Conservation (phyloP, 2,329 filamentous ascomycete genomes). For the Trichoderma koningii region DNA sequence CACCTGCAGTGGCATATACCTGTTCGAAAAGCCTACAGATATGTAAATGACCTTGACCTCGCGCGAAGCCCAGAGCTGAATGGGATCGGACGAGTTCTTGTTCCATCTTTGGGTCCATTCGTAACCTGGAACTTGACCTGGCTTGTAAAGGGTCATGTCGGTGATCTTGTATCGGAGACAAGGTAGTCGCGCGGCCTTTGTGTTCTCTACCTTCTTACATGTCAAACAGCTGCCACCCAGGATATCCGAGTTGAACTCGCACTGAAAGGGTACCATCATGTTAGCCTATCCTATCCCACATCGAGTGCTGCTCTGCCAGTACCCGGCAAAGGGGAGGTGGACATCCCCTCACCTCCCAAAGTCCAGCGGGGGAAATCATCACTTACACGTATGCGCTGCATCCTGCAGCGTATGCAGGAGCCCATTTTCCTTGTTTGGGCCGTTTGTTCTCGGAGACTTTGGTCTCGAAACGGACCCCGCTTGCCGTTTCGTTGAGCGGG, state of each 20-base stretch:
- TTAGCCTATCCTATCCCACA: neutral
- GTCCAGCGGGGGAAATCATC: neutral
- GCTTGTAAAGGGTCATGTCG: conserved; percentile 60
- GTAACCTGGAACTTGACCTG: conserved; percentile 58
- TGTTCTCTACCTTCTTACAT: conserved; percentile 54
- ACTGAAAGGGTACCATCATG: conserved; percentile 43
- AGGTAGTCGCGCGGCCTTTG: conserved; percentile 56
- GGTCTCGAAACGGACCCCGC: conserved; percentile 58
- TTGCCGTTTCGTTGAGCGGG: conserved; percentile 41
- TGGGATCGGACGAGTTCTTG: conserved; percentile 56
- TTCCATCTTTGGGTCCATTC: conserved; percentile 63
- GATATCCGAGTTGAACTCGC: conserved; percentile 52
- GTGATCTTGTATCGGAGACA: conserved; percentile 64
- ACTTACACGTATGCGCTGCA: conserved; percentile 63
- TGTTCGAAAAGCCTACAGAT: conserved; percentile 57
- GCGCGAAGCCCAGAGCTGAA: conserved; percentile 56
- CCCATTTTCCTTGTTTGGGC: conserved; percentile 60
- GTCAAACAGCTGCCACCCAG: conserved; percentile 53
- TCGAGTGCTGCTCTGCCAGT: neutral
- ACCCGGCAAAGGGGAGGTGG: neutral
- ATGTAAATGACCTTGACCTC: conserved; percentile 54
- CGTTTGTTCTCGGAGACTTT: conserved; percentile 54
- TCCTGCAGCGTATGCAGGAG: conserved; percentile 61
- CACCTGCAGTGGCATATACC: conserved; percentile 52
- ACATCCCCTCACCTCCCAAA: too few species aligned